Evolutionary conservation across 768 basidiomycete genomes (phyloP), one percentile per base, ranked within the genome.

Genomic region (Phylloporus sp.): DNA sequence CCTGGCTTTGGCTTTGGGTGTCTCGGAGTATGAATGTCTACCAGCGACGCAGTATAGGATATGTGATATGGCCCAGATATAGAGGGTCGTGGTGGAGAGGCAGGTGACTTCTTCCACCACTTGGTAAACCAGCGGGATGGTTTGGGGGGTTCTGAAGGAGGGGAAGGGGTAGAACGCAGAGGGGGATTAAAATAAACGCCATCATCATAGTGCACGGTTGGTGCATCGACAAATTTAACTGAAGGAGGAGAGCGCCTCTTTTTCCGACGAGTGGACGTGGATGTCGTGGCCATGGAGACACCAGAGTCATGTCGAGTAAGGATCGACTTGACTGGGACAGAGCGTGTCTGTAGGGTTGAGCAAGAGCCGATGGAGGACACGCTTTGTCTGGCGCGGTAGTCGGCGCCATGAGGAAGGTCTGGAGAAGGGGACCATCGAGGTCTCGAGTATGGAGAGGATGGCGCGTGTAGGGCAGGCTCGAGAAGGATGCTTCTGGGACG

Each of bases 141-240:
- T 5, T 36, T 54, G 16, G 16, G 53, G 12, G 45, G 40, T 16
- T 42, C 45, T 3, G 66, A 54, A 26, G 56, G 29, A 22, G 56
- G 41, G 6, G 56, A 44, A 34, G 50, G 34, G n/a, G 57, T 52
- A 1, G 58, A 57, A 31, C 42, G 59, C 2, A 35, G 56, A n/a
- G 66, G 41, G 9, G 63, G 52, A 12, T 56, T 47, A 18, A 34
- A 29, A 50, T 59, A 59, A 10, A 54, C 16, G 23, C 38, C 52
- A 31, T 62, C 34, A 7, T 56, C 54, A 50, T 83, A 82, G 60
- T 84, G 78, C 9, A 86, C 73, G 3, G 77, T 84, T 15, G 85
- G 85, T 47, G 74, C 72, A 51, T 85, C 84, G 26, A 82, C 81
- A 55, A 88, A 88, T 57, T 85, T 88, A 45, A 88, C 86, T 29